Conservation (phyloP, 2,329 filamentous ascomycete genomes). For the Hymenotorrendiella dingleyae region DNA sequence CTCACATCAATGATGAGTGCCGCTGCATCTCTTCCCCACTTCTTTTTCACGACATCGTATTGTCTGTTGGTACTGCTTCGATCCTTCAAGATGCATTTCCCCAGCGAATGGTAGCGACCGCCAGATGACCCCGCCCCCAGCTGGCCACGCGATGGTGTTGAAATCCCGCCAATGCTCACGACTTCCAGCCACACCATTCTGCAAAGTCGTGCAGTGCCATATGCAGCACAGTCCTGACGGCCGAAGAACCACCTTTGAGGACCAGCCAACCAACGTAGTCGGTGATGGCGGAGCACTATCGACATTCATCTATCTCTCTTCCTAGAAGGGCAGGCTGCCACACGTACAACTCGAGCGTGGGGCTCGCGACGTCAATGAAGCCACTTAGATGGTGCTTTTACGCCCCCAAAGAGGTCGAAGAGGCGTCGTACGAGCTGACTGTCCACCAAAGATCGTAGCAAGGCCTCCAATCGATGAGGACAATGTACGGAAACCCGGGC, state of each 20-base stretch:
- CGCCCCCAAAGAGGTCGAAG: not conserved
- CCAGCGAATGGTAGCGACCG: not conserved
- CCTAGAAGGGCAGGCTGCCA: not conserved
- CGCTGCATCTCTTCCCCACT: too few species aligned
- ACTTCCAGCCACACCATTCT: not conserved
- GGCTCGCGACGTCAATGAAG: not conserved
- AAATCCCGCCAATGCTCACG: not conserved
- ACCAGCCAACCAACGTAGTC: not conserved
- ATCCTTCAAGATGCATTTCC: not conserved
- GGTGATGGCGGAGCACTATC: not conserved
- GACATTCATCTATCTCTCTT: not conserved
- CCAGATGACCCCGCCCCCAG: not conserved
- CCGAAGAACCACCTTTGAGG: not conserved
- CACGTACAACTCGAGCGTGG: not conserved
- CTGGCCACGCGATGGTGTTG: not conserved
- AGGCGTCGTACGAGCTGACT: not conserved
- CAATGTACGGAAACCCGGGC: not conserved
- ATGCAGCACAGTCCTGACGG: not conserved
- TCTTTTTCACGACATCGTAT: too few species aligned
- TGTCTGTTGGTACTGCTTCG: not conserved
- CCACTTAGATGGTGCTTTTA: not conserved
- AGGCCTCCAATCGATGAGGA: slow-evolving; percentile 3
- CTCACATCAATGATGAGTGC: too few species aligned
- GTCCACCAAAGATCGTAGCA: not conserved
- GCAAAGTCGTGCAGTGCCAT: not conserved